These are phyloP conservation scores for Talaromyces sp. DNA, from an alignment of 2,329 filamentous ascomycete species.

Conservation along the genomic window DNA sequence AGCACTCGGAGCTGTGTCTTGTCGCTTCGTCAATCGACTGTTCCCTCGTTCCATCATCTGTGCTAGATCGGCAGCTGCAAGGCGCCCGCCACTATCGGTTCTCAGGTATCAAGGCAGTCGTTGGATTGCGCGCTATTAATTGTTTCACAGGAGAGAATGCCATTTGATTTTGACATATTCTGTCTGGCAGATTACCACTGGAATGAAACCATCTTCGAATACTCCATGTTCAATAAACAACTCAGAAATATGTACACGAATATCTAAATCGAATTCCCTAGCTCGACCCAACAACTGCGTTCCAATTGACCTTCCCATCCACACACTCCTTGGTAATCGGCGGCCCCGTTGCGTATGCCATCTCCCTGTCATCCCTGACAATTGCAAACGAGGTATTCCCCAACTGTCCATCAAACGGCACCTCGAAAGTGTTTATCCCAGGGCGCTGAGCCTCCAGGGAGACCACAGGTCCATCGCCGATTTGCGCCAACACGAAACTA, in stretches of 20 bases:
- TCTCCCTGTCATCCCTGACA: constrained; percentile 17
- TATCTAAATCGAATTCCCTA: neutral
- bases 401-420: constrained; percentile 25
- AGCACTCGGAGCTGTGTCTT: neutral
- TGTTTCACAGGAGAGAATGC: neutral
- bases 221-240: neutral
- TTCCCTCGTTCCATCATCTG: neutral
- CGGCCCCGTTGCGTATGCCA: constrained; percentile 21
- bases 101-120: neutral
- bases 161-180: no score
- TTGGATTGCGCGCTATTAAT: neutral
- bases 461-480: constrained; percentile 20
- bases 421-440: constrained; percentile 28
- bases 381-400: constrained; percentile 25
- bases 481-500: constrained; percentile 24
- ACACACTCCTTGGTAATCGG: constrained; percentile 23
- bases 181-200: neutral
- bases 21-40: neutral
- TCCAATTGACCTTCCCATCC: constrained; percentile 29
- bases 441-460: constrained; percentile 16
- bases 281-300: constrained; percentile 31
- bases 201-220: neutral
- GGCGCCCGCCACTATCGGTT: neutral
- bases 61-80: neutral
- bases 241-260: neutral